phyloP scores from a whole-genome alignment of 2,329 filamentous ascomycete genomes.

The Fusarium anthophilum region DNA sequence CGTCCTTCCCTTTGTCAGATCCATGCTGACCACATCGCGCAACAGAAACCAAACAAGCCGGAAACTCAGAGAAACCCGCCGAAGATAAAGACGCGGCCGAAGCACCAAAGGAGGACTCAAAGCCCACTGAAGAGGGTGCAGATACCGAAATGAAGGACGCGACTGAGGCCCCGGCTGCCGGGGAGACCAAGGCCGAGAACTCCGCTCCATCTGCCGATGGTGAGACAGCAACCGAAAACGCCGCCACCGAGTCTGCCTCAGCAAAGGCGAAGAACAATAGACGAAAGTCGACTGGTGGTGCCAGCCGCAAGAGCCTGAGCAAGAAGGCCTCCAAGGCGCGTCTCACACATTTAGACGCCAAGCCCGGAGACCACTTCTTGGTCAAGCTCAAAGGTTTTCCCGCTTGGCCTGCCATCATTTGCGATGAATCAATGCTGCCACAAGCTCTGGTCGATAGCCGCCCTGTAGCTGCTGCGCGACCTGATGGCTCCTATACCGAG shows the following conservation, averaged over 20 bases:
- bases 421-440: slow-evolving; percentile 94
- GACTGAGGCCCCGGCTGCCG: slow-evolving; percentile 43
- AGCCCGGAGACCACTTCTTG: slow-evolving; percentile 92
- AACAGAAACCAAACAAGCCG: slow-evolving; percentile 43
- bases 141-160: slow-evolving; percentile 66
- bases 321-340: slow-evolving; percentile 84
- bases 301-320: slow-evolving; percentile 82
- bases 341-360: slow-evolving; percentile 77
- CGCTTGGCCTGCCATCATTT: slow-evolving; percentile 93
- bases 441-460: slow-evolving; percentile 77
- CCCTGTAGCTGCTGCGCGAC: slow-evolving; percentile 82
- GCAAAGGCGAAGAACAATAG: slow-evolving; percentile 59
- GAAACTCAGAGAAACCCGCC: slow-evolving; percentile 44
- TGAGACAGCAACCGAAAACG: slow-evolving; percentile 40
- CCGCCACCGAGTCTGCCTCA: slow-evolving; percentile 43
- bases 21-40: slow-evolving; percentile 42
- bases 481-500: slow-evolving; percentile 87
- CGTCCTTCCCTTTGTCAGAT: slow-evolving; percentile 33
- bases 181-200: slow-evolving; percentile 43
- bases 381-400: slow-evolving; percentile 95
- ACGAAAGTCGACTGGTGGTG: slow-evolving; percentile 78
- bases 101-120: slow-evolving; percentile 40
- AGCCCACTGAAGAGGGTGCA: slow-evolving; percentile 38
- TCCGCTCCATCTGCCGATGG: slow-evolving; percentile 39
- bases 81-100: slow-evolving; percentile 43